Evolutionary conservation across 768 basidiomycete genomes (phyloP).

Genomic region (Asterophora parasitica): DNA sequence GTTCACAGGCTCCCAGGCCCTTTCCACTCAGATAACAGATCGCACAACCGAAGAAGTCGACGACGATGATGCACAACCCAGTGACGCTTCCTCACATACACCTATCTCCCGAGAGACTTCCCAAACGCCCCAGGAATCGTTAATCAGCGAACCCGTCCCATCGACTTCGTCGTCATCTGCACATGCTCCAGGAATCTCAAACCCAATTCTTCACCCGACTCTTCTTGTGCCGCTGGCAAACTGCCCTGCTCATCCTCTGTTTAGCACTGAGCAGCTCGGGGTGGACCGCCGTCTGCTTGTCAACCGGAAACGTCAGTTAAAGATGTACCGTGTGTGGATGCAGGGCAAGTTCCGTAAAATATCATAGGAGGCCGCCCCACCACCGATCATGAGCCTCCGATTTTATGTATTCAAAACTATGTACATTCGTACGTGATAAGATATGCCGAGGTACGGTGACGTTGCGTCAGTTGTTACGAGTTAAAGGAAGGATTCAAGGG

Average conservation of each 20-base stretch:
- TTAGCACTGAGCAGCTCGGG: conserved; percentile 79
- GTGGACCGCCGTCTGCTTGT: conserved; percentile 87
- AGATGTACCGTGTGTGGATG: conserved; percentile 98
- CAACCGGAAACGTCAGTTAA: conserved; percentile 89
- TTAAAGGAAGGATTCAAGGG: no score
- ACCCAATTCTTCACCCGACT: conserved; percentile 31
- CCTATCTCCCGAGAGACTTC: conserved; percentile 4
- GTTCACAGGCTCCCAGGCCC: conserved; percentile 59
- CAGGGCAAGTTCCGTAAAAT: conserved; percentile 76
- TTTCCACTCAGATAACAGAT: conserved; percentile 27
- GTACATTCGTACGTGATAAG: background rate
- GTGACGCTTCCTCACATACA: conserved; percentile 1
- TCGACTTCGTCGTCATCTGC: no score
- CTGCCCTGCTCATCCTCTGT: conserved; percentile 54
- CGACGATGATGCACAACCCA: conserved; percentile 27
- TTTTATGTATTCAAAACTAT: background rate
- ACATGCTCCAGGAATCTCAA: background rate
- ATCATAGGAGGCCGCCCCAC: background rate
- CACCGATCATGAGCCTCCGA: background rate
- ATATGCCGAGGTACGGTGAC: background rate
- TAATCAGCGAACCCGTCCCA: background rate
- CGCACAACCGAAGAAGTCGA: conserved; percentile 29
- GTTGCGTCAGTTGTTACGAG: no score
- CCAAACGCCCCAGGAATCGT: conserved; percentile 1
- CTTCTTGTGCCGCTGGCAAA: conserved; percentile 29